Base-by-base conservation (phyloP, 768 basidiomycete genomes). In the Mycena pura region DNA sequence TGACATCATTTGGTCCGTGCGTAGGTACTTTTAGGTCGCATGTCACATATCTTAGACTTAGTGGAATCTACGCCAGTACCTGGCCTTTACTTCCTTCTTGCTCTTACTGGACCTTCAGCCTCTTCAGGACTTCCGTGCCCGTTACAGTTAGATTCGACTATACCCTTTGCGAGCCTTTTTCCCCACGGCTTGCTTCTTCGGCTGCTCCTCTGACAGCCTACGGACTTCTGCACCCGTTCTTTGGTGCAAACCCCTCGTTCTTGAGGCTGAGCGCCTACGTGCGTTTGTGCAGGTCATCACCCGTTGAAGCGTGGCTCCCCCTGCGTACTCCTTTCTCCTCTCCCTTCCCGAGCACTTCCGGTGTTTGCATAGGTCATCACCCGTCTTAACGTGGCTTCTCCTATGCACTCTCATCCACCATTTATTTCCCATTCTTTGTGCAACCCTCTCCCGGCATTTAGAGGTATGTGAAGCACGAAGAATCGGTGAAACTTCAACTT, bases 391-490 rank as follows among this genome's bases (percentile, higher is more conserved):
- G 44, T 6, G 54, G 54, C 54, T 27, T 46, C 54, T 44, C 54
- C 54, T 56, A n/a, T n/a, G 46, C 44, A 56, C 54, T 38, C 32
- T n/a, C 27, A 31, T 34, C 5, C 43, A 27, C 13, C 54, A 56
- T 38, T 44, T 9, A 10, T 36, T 36, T 32, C 44, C 44, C 41
- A 22, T 56, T 28, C 34, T 44, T 45, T 38, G 44, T 46, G 54
- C 29, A 56, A 56, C 54, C 54, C 54, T 56, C 54, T 22, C 10
- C 25, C 54, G 32, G 19, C 53, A 55, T 32, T 34, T 36, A 21
- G 51, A 55, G 53, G 53, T 55, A 55, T 45, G 53, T 15, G 54
- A 56, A 56, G 54, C 43, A 46, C 34, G 5, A 22, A 36, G 44
- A 38, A 56, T 38, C 15, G 41, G 41, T 19, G 44, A 22, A 36